Base-by-base conservation (phyloP, 805 yeast genomes). In the Wickerhamiella siamensis region DNA sequence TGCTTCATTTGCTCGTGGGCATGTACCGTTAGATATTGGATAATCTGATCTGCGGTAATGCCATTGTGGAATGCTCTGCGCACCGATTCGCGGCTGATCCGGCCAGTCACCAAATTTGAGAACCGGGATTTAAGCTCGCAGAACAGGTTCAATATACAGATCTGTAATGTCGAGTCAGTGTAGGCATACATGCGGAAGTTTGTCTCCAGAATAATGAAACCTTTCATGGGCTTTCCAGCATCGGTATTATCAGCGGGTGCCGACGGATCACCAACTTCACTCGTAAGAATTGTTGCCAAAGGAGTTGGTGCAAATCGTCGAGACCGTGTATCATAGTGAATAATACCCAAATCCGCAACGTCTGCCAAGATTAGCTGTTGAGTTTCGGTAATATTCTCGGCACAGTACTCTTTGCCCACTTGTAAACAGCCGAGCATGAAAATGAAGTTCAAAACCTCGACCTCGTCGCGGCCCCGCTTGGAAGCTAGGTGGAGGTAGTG, bases 361-460 rank as follows among this genome's bases (percentile, higher is more conserved):
- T 91, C 97, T 35, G 80, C 83, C 55, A 91, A 67, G 91, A 91
- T 81, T 42, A 76, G 74, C 35, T 75, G 60, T 58, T 91, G 97
- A 0, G 96, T 86, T 17, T 72, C 79, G 43, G 81, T 77, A 35
- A 91, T 61, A 38, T 78, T 75, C 2, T 74, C 63, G 2, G 79
- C 70, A 0, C 84, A 73, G 55, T 91, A 88, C 26, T 84, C 86
- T 49, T 79, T 77, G 1, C 98, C 97, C 20, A 88, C 65, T 55
- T 91, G 96, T 40, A 91, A 65, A 2, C 95, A 82, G 4, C 97
- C 97, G 34, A 91, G 65, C 75, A 88, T 79, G 63, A 91, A 91
- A 10, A 91, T 79, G 59, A 91, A 91, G 59, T 88, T 87, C 36
- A 91, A 67, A 31, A 91, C 94, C 54, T 91, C 98, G 16, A 91